Evolutionary conservation across 768 basidiomycete species (phyloP), one percentile per base, ranked within the genome.

Genomic region (Suillus hirtellus): DNA sequence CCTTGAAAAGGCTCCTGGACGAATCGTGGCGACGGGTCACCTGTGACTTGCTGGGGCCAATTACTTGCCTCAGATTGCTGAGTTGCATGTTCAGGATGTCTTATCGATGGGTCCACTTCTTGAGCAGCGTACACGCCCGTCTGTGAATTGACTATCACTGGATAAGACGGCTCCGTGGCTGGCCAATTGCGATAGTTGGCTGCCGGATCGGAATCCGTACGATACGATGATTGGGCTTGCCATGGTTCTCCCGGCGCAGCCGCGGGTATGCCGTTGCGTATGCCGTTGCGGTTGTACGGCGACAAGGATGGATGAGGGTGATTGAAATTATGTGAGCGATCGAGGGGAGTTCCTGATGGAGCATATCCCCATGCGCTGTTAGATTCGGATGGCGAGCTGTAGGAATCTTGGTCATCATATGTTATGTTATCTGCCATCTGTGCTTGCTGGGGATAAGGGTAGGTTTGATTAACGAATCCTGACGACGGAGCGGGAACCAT

Each of bases 291-390:
- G 24, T 77, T 76, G 63, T 84, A 82, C 43, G 84, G 78, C 54
- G 83, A 82, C 42, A 87, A 76, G 54, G 81, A 78, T 2, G 84
- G 81, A 59, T 82, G 80, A 47, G 82, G 78, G 67, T 76, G n/a
- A 77, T 77, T 73, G 78, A 85, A 70, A 58, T 11, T 80, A 80
- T 62, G 79, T 66, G 64, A 73, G 63, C 63, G 82, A 72, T 63
- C 77, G 66, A 69, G 76, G 69, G 63, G 81, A 60, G 44, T 71
- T 42, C 63, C 44, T 14, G 72, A 27, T 46, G 73, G 67, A 17
- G 76, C 66, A 69, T 89, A 90, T 9, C 78, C 82, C 89, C 89
- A 90, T 43, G 81, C 72, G 35, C 85, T 77, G 12, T 82, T 66
- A 40, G 81, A 75, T 61, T 82, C 80, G 40, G 83, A 70, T 35